A percentile compares a stretch with the other conserved stretches of the same genome.
Evolutionary conservation across 257 asterid species (phyloP).

Genomic region (Salvia splendens): DNA sequence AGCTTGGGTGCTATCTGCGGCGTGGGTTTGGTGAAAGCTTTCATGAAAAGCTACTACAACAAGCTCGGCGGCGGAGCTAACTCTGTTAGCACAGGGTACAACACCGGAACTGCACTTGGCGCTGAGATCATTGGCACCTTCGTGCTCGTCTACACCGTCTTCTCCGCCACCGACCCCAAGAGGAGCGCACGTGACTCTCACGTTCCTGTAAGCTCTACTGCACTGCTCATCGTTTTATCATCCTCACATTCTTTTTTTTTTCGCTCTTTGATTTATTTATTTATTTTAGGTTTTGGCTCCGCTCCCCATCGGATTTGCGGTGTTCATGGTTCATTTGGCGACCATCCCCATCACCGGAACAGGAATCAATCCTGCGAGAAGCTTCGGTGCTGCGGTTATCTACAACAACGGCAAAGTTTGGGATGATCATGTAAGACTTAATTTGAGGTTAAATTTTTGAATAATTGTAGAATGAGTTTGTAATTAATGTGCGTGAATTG

Average conservation of each 20-base stretch:
- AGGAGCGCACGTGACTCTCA: too few species aligned
- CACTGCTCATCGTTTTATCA: too few species aligned
- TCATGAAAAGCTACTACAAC: slow-evolving; percentile 46
- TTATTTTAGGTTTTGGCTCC: slow-evolving; percentile 65
- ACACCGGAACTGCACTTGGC: too few species aligned
- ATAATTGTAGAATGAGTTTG: neutral
- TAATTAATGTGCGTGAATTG: neutral
- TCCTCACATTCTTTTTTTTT: too few species aligned
- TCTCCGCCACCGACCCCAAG: too few species aligned
- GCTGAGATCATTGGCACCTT: too few species aligned
- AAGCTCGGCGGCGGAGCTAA: slow-evolving; percentile 66
- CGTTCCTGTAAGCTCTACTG: too few species aligned
- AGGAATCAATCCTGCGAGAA: slow-evolving; percentile 44
- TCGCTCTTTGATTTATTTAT: too few species aligned
- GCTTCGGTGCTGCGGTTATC: slow-evolving; percentile 74
- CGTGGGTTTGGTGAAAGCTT: slow-evolving; percentile 69
- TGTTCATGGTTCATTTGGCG: too few species aligned
- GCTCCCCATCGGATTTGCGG: slow-evolving; percentile 42
- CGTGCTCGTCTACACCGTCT: too few species aligned
- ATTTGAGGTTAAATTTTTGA: neutral
- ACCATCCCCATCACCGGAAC: too few species aligned
- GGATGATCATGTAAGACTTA: slow-evolving; percentile 54
- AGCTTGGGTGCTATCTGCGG: slow-evolving; percentile 72
- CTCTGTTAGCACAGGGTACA: slow-evolving; percentile 37
- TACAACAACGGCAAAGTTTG: slow-evolving; percentile 48